Evolutionary conservation across 2,329 filamentous ascomycete species (phyloP), one percentile per base, ranked within the genome.

Genomic region (Sarocladium strictum): DNA sequence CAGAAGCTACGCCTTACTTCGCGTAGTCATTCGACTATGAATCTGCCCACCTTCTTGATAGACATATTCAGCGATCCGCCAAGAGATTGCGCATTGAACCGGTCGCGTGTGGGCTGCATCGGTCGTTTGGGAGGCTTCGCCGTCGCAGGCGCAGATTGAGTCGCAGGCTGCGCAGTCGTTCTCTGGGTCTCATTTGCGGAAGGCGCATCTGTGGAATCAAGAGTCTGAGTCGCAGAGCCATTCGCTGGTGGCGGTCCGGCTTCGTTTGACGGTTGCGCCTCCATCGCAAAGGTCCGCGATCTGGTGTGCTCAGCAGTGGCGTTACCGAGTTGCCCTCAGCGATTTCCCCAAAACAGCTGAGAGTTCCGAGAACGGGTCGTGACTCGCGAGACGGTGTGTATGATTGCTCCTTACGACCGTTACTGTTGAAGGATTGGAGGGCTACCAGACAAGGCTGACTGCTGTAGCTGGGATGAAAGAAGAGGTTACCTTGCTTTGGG

Each of bases 11-110:
- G n/a, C n/a, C n/a, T n/a, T n/a, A n/a, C n/a, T n/a, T n/a, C n/a
- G n/a, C n/a, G n/a, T n/a, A n/a, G n/a, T n/a, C n/a, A n/a, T n/a
- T n/a, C n/a, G n/a, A n/a, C n/a, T n/a, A n/a, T n/a, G 35, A 7
- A 11, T 27, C 3, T 29, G 6, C 74, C 66, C 76, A 89, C 87
- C 79, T 88, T 76, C 68, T 89, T 89, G 58, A 91, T 80, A 58
- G 75, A 75, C 54, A 73, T 75, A 65, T 90, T 84, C 47, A 89
- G 76, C 33, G 77, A 75, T 47, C 72, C 70, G 58, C 87, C 87
- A 53, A 92, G 78, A 57, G 88, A 89, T 70, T 87, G 83, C 59
- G 78, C 67, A 63, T 84, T 83, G 64, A 72, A 82, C 52, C 69
- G 68, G 65, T 85, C 81, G 62, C 81, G 79, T 51, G 66, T 67